A percentile compares a stretch with the other conserved stretches of the same genome.
These are phyloP conservation scores for Pleurotus eryngii DNA, from an alignment of 768 basidiomycete species.

Conservation along the genomic window DNA sequence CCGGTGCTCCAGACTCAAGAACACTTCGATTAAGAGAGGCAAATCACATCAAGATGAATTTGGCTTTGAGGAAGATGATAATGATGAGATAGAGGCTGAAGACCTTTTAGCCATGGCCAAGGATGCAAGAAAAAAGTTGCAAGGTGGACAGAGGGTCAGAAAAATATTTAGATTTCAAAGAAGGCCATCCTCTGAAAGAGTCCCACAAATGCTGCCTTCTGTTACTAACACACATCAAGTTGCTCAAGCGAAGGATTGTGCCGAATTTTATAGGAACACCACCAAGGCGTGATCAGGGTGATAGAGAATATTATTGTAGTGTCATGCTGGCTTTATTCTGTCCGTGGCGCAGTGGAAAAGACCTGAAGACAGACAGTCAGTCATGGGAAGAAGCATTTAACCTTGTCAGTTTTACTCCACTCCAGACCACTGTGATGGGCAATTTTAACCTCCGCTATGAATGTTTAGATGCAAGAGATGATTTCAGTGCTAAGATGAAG, in stretches of 20 bases:
- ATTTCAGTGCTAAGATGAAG: conserved; percentile 15
- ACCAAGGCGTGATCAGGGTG: conserved; percentile 25
- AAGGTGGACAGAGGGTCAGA: background rate
- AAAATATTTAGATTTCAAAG: background rate
- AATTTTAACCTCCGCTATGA: conserved; percentile 23
- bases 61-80: background rate
- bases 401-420: conserved; percentile 5
- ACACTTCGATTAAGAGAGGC: background rate
- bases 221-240: background rate
- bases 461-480: conserved; percentile 23
- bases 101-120: background rate
- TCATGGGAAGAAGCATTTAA: conserved; percentile 22
- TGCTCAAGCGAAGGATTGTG: background rate
- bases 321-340: conserved; percentile 31
- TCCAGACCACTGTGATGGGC: conserved; percentile 14
- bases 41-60: background rate
- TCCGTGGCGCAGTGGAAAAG: conserved; percentile 26
- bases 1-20: background rate
- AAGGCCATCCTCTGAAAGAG: background rate
- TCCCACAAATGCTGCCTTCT: background rate
- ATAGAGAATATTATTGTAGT: conserved; percentile 26
- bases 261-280: conserved; percentile 26
- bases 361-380: conserved; percentile 20
- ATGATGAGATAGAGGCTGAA: background rate
- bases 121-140: background rate